Percentiles rank a stretch among this genome's conserved stretches.
Evolutionary conservation across 2,329 filamentous ascomycete species (phyloP).

Genomic region (Dothideomycetidae sp.): DNA sequence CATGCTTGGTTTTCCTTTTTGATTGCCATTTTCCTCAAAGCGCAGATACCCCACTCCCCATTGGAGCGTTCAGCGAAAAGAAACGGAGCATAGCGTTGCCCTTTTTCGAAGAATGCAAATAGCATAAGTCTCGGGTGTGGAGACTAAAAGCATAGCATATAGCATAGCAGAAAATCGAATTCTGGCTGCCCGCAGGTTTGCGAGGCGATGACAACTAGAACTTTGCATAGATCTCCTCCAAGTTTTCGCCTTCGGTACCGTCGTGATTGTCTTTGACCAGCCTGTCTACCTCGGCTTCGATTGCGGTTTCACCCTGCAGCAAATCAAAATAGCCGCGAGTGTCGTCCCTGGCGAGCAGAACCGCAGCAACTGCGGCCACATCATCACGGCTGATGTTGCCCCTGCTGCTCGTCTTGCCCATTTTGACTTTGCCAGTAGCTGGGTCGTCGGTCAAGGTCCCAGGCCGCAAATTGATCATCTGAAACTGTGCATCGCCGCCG

Average conservation of each 20-base stretch:
- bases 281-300: constrained; percentile 33
- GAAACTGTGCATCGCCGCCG: constrained; percentile 23
- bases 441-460: constrained; percentile 35
- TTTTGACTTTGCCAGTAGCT: constrained; percentile 30
- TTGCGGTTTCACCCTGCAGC: constrained; percentile 34
- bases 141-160: too few species aligned
- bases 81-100: too few species aligned
- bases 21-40: too few species aligned
- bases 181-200: too few species aligned
- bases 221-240: constrained; percentile 26
- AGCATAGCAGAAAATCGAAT: too few species aligned
- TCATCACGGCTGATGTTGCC: constrained; percentile 35
- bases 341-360: constrained; percentile 34
- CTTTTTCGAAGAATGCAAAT: too few species aligned
- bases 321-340: constrained; percentile 41
- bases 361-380: constrained; percentile 37
- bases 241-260: constrained; percentile 37
- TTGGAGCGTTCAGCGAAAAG: too few species aligned
- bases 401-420: constrained; percentile 32
- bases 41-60: too few species aligned
- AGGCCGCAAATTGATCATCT: constrained; percentile 38
- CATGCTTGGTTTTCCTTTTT: too few species aligned
- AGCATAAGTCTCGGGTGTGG: too few species aligned
- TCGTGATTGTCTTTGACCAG: constrained; percentile 32
- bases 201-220: too few species aligned